These are phyloP conservation scores for Penicillium brasilianum DNA, from an alignment of 2,329 filamentous ascomycete genomes.

Conservation along the genomic window DNA sequence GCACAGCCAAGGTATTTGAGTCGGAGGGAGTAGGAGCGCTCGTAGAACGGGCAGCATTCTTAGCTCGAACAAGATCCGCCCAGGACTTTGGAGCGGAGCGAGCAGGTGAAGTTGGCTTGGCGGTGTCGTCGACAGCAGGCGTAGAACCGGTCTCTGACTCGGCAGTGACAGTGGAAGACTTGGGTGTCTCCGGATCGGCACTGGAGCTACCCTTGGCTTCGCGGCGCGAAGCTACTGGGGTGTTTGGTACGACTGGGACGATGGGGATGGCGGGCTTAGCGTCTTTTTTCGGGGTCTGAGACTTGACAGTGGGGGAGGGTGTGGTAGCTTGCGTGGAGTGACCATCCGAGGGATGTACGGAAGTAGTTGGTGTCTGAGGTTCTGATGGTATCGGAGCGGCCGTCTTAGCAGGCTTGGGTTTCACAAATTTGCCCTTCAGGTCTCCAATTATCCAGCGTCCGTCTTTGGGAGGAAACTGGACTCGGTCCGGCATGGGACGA, in stretches of 20 bases:
- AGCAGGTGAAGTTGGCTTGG: conserved; percentile 47
- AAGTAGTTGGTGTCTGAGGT: conserved; percentile 63
- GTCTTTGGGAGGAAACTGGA: conserved; percentile 60
- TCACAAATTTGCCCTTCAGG: conserved; percentile 17
- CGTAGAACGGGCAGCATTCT: conserved; percentile 43
- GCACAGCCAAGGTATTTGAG: conserved; percentile 49
- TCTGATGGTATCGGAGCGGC: conserved; percentile 43
- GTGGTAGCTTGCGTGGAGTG: conserved; percentile 62
- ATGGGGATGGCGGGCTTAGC: conserved; percentile 52
- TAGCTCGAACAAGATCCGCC: conserved; percentile 69
- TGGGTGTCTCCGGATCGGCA: conserved; percentile 43
- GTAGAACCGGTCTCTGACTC: conserved; percentile 12
- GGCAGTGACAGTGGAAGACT: conserved; percentile 30
- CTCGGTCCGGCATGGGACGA: conserved; percentile 42
- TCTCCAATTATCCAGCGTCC: conserved; percentile 30
- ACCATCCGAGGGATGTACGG: conserved; percentile 62
- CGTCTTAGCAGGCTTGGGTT: conserved; percentile 28
- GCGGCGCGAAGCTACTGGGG: conserved; percentile 42
- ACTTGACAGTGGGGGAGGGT: conserved; percentile 56
- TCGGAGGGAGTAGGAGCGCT: conserved; percentile 37
- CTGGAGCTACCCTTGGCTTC: conserved; percentile 42
- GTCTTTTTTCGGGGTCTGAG: conserved; percentile 38
- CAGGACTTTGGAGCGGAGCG: conserved; percentile 66
- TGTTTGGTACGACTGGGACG: conserved; percentile 51
- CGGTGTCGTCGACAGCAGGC: conserved; percentile 16